Base-by-base conservation (phyloP, 176 grass and related monocot species). In the Juncus inflexus region DNA sequence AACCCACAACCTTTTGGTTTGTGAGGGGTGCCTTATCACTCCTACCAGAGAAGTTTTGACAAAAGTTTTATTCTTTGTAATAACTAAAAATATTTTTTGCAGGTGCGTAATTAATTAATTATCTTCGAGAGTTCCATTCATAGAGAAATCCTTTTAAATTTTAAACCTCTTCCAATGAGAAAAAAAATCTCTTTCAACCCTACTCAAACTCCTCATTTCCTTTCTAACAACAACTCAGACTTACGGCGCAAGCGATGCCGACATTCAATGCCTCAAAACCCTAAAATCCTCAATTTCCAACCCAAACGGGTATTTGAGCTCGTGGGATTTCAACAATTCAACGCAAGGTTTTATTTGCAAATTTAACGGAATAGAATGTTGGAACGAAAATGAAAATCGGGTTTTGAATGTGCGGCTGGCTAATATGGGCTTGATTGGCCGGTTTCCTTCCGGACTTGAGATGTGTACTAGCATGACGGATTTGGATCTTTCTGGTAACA, bases 401-500 rank as follows among this genome's bases (percentile, higher is more conserved):
- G 83, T 95, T 81, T 73, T 95, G 71, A 40, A 80, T 63, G 57
- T 90, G 65, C 79, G 7, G 10, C 90, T 95, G 10, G 35, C 83
- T 73, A 86, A 90, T 76, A 74, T 95, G 62, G 86, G 86, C 45
- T 83, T 95, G 50, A 72, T 74, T 56, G 90, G 90, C 10, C 11
- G 50, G 41, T 95, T 95, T 55, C 90, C 90, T 64, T 66, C 0
- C 15, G 86, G 86, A 41, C 80, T 95, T 77, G 45, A 72, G 59
- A 81, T 86, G 42, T 95, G 90, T 69, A 72, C 9, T 40, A 90
- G 83, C 62, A 76, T 95, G 80, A 90, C 83, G 15, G 74, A 47
- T 37, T 76, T 95, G 66, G 90, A 95, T 51, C 77, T 95, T 50
- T 95, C 90, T 9, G 75, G 41, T 63, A 95, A 95, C 66, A 81